phyloP scores from a whole-genome alignment of 1,284 basidiomycete species.

The Phenoliferia sp. region DNA sequence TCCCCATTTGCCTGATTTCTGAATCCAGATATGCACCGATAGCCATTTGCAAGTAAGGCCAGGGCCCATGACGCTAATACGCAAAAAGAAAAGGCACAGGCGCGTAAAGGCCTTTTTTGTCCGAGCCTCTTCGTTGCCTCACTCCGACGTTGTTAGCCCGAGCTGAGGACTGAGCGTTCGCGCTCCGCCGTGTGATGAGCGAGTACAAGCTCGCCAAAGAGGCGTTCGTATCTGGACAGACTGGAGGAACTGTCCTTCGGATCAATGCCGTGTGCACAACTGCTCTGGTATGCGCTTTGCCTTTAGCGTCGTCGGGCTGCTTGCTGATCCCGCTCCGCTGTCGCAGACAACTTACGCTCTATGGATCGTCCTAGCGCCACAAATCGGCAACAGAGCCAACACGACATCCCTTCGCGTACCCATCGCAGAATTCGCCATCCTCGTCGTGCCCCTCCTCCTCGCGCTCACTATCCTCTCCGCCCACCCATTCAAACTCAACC shows the following conservation, averaged over 20 bases:
- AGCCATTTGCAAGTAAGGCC: no score
- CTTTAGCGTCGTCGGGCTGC: neutral
- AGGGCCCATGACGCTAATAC: no score
- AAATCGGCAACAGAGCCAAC: slow-evolving; percentile 37
- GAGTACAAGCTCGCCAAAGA: slow-evolving; percentile 78
- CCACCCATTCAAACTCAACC: slow-evolving; percentile 54
- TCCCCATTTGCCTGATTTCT: no score
- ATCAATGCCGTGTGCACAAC: slow-evolving; percentile 69
- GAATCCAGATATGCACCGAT: no score
- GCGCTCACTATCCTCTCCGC: slow-evolving; percentile 67
- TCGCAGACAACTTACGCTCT: slow-evolving; percentile 64
- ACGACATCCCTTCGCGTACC: slow-evolving; percentile 2
- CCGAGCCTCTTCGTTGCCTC: no score
- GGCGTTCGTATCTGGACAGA: slow-evolving; percentile 74
- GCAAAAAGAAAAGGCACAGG: no score
- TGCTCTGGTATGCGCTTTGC: slow-evolving; percentile 61
- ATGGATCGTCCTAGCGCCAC: slow-evolving; percentile 57
- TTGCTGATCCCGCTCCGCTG: neutral
- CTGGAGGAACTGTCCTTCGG: slow-evolving; percentile 68
- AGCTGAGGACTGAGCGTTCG: no score
- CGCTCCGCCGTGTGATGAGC: neutral
- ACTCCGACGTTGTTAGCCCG: no score
- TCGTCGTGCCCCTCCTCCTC: slow-evolving; percentile 70
- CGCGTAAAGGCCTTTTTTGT: no score
- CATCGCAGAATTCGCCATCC: slow-evolving; percentile 57